Conservation (phyloP, 306 rosid genomes). For the Echinosophora koreensis region DNA sequence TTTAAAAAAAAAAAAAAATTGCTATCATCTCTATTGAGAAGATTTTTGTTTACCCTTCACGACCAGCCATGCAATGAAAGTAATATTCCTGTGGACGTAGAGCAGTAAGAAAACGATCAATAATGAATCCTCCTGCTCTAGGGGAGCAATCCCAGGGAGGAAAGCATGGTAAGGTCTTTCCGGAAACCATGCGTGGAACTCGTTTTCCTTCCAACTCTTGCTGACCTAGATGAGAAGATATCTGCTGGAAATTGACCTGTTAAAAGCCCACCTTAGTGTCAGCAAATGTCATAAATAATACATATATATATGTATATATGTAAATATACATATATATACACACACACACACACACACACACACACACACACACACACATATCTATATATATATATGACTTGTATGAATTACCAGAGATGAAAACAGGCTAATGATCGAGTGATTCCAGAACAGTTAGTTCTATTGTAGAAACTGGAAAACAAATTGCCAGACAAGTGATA, state of each 20-base stretch:
- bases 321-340: too few relatives aligned
- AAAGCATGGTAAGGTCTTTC: conserved; percentile 94
- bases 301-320: too few relatives aligned
- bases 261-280: conserved; percentile 42
- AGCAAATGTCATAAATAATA: conserved; percentile 14
- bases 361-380: too few relatives aligned
- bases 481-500: conserved; percentile 30
- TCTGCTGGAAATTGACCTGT: conserved; percentile 97
- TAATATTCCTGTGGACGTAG: conserved; percentile 95
- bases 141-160: conserved; percentile 97
- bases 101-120: conserved; percentile 95
- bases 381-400: neutral
- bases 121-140: conserved; percentile 92
- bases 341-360: too few relatives aligned
- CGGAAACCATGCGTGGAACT: conserved; percentile 98
- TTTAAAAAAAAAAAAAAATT: too few relatives aligned
- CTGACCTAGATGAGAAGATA: conserved; percentile 94
- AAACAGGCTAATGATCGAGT: neutral
- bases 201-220: conserved; percentile 96
- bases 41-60: conserved; percentile 79
- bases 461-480: conserved; percentile 1
- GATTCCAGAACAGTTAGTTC: neutral
- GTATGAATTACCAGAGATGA: neutral
- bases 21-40: too few relatives aligned
- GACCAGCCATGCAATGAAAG: conserved; percentile 99